phyloP scores from a whole-genome alignment of 139 green algal genomes.

The Auxenochlorella protothecoides region DNA sequence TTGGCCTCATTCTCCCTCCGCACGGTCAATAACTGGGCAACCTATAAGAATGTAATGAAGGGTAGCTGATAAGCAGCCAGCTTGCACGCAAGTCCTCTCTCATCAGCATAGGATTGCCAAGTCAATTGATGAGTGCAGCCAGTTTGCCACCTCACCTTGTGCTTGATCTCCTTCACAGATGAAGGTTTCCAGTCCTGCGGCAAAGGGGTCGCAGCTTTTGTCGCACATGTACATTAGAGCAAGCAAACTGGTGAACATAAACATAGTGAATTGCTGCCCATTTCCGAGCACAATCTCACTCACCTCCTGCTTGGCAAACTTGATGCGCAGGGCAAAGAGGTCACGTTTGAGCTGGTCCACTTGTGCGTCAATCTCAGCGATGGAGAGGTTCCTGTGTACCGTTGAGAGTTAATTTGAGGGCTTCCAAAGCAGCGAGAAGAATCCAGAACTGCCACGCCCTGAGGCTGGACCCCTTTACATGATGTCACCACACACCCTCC shows the following conservation, averaged over 20 bases:
- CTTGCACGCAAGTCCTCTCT: no score
- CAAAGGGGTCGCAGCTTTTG: neutral
- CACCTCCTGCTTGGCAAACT: conserved; percentile 37
- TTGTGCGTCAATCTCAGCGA: conserved; percentile 28
- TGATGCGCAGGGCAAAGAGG: conserved; percentile 44
- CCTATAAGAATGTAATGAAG: neutral
- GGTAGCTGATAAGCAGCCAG: no score
- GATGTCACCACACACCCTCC: no score
- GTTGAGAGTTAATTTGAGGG: no score
- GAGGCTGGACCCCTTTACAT: no score
- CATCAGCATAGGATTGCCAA: no score
- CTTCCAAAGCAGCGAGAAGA: no score
- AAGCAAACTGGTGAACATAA: neutral
- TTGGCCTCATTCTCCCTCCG: conserved; percentile 31
- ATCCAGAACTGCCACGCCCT: no score
- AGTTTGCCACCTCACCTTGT: conserved; percentile 1
- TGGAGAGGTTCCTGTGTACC: conserved; percentile 10
- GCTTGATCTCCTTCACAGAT: conserved; percentile 8
- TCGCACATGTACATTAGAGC: neutral
- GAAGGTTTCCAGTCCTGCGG: conserved; percentile 13
- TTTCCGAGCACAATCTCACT: neutral
- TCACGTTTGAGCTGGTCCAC: conserved; percentile 32
- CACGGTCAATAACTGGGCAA: conserved; percentile 43
- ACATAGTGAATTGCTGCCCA: no score
- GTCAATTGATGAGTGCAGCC: no score